Evolutionary conservation across 2,329 filamentous ascomycete genomes (phyloP), one percentile per base, ranked within the genome.

Genomic region (Mycocentrospora acerina): DNA sequence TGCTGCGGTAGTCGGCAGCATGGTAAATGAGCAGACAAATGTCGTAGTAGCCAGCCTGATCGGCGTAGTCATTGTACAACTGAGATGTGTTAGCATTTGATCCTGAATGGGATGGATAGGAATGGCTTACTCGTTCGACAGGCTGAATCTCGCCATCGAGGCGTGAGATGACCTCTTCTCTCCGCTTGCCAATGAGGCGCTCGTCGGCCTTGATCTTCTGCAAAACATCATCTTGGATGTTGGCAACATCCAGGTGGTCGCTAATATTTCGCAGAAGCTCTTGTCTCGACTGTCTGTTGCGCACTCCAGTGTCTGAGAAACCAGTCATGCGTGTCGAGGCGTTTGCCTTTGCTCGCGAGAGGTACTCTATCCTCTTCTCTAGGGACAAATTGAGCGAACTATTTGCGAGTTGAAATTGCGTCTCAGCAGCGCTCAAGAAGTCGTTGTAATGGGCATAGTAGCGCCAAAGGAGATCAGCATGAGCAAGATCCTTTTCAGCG

Each of bases 31-130:
- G 77, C 7, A 98, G 80, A 62, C 88, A 95, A 34, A 98, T 80
- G 63, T 97, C 93, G 70, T 90, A 91, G 75, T 98, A 98, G 33
- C 83, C 85, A 2, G 89, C 93, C 59, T 88, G 85, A 60, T 96
- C 90, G 38, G 90, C 89, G 58, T 90, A 98, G 48, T 82, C 75
- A 63, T 97, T 95, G 72, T 89, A 98, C n/a, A 98, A 81, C 83
- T 94, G 59, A 3, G 18, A 16, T 17, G 13, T 15, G 48, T 62
- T 48, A 63, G 47, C 32, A 29, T 40, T 53, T 41, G 62, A 12
- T 18, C 46, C 36, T 12, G 29, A 24, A 19, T 30, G 31, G 19
- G 8, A 13, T 10, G 29, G 9, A 4, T 10, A 10, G 24, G 12
- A 14, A 6, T 27, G 44, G 75, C 83, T 72, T 78, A 93, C 88